phyloP scores from a whole-genome alignment of 2,329 filamentous ascomycete genomes.

The Fonsecaea pedrosoi region DNA sequence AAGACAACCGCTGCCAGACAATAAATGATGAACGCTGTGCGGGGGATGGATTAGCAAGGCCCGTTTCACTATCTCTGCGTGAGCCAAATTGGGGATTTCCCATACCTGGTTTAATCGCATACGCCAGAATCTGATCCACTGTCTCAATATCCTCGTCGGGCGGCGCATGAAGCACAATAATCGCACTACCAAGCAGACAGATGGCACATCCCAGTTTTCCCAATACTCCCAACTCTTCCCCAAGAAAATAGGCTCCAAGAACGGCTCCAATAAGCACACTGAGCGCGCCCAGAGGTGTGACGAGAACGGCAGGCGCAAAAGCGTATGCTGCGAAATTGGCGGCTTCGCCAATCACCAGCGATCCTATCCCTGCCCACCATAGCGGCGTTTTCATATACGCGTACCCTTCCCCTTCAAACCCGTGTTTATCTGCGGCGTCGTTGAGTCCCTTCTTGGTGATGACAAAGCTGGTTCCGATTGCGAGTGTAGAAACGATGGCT shows the following conservation, averaged over 20 bases:
- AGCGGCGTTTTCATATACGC: conserved; percentile 92
- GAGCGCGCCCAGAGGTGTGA: conserved; percentile 91
- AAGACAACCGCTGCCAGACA: conserved; percentile 80
- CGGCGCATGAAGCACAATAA: conserved; percentile 96
- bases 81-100: conserved; percentile 14
- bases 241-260: conserved; percentile 89
- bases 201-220: conserved; percentile 95
- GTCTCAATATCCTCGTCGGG: conserved; percentile 89
- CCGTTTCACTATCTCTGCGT: neutral
- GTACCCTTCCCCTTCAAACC: conserved; percentile 95
- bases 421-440: conserved; percentile 87
- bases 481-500: conserved; percentile 57
- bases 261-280: conserved; percentile 95
- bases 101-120: conserved; percentile 88
- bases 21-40: conserved; percentile 84
- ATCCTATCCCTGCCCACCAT: conserved; percentile 95
- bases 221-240: conserved; percentile 86
- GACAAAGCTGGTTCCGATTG: conserved; percentile 86
- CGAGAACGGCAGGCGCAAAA: conserved; percentile 97
- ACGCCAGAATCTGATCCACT: conserved; percentile 88
- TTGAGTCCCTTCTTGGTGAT: conserved; percentile 99
- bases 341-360: conserved; percentile 88
- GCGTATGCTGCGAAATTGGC: conserved; percentile 99
- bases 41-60: neutral
- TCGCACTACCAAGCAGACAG: conserved; percentile 92